Evolutionary conservation across 2,329 filamentous ascomycete species (phyloP), one percentile per base, ranked within the genome.

Genomic region (Fusarium transvaalense): DNA sequence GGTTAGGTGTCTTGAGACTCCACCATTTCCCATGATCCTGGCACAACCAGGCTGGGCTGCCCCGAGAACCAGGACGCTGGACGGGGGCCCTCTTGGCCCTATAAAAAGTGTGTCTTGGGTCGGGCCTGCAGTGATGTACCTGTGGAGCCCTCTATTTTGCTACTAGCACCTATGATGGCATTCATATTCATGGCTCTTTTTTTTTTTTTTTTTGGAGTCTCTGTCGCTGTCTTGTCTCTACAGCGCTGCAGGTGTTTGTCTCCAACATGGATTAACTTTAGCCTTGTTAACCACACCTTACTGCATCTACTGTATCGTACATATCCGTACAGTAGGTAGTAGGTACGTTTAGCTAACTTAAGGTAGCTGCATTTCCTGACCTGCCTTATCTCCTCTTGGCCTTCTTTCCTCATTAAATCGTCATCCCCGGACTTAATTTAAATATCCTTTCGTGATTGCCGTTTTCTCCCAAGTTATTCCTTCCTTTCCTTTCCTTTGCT

Each of bases 41-140:
- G 71, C 66, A 37, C 61, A 27, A 31, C 17, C 35, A 25, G 48
- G 54, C 66, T 67, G 58, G 68, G 50, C 61, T 69, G 72, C 72
- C 50, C 72, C 72, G 64, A 72, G 64, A 72, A 74, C 72, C 72
- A 60, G 72, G 72, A 74, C 59, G 14, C 47, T 38, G 47, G 47
- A 67, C 72, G 69, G 71, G 69, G 68, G 56, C 39, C 56, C 19
- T 47, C 34, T 19, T 67, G 68, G 56, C 39, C 56, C 19, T 47
- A 47, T 19, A 47, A 32, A n/a, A 34, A 19, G 31, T 61, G 51
- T 29, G 55, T 41, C 32, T 55, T 37, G 25, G 23, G 14, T 21
- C 21, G 32, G 23, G 14, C 39, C 21, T 41, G 21, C 34, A 39
- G 35, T 9, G 6, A 29, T 9, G 56, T 39, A 27, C 23, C 19